A percentile compares a stretch with the other conserved stretches of the same genome.
phyloP scores from a whole-genome alignment of 108 stramenopile genomes.

The Chaetoceros muelleri region DNA sequence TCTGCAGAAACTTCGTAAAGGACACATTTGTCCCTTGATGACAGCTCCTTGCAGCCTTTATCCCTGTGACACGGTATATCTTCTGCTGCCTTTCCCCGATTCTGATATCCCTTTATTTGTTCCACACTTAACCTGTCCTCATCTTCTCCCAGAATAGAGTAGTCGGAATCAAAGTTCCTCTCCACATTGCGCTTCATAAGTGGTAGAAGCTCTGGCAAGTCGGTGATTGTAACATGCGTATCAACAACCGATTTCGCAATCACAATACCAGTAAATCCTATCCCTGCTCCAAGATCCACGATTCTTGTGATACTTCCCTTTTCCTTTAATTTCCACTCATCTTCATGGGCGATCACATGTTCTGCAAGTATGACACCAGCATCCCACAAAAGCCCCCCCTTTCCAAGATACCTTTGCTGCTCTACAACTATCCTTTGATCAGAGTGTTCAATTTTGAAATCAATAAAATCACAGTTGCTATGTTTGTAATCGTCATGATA shows the following conservation, averaged over 20 bases:
- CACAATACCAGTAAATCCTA: constrained; percentile 59
- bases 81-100: not conserved
- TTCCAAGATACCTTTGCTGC: constrained; percentile 59
- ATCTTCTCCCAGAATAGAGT: constrained; percentile 1
- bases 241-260: constrained; percentile 30
- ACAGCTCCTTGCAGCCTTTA: not conserved
- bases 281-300: constrained; percentile 76
- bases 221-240: constrained; percentile 47
- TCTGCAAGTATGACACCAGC: constrained; percentile 68
- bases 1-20: not conserved
- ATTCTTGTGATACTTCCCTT: constrained; percentile 14
- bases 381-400: constrained; percentile 80
- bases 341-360: constrained; percentile 29
- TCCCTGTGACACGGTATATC: not conserved
- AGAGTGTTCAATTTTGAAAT: constrained; percentile 21
- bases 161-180: constrained; percentile 17
- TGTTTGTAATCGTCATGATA: constrained; percentile 80
- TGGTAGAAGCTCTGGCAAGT: constrained; percentile 48
- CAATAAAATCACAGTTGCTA: constrained; percentile 49
- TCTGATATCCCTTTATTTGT: not conserved
- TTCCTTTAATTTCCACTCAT: constrained; percentile 16
- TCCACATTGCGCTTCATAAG: constrained; percentile 40
- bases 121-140: constrained; percentile 1
- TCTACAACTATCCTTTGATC: constrained; percentile 34
- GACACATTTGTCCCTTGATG: not conserved